Base-by-base conservation (phyloP, 441 rosid species). In the Iberis amara region DNA sequence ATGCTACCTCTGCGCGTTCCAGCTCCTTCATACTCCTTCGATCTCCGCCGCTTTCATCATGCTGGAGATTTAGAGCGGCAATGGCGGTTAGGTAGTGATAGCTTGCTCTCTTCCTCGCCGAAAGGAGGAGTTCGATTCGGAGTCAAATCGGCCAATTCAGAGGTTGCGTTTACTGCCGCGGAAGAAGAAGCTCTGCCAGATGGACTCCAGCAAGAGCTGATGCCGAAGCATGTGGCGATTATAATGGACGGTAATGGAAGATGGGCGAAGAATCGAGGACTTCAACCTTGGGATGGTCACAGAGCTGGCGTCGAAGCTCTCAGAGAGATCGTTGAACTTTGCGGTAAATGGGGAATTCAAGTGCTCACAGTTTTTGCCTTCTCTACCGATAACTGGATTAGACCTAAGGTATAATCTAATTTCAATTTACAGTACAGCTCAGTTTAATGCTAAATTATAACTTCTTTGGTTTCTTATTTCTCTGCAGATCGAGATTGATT, bases 221-320 rank as follows among this genome's bases (percentile, higher is more conserved):
- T 89, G 79, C 92, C 97, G 40, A 74, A 74, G 45, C 95, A 85
- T 44, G 92, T 89, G 27, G 95, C 97, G 44, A 64, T 85, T 21
- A 81, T 89, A 43, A 89, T 85, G 97, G 97, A 83, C 40, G 95
- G 97, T 5, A 89, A 85, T 48, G 86, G 69, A 6, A 59, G 92
- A 66, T 82, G 84, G 82, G 82, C 83, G 8, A 69, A 69, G 26
- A 76, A 65, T 43, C 55, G 60, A 15, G 85, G 79, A 33, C 64
- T 80, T 39, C 80, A 69, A 54, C 32, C 78, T 31, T 45, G 71
- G 43, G 72, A 72, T 0, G 89, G 89, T 18, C 81, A 82, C 41
- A 76, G 70, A 70, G 90, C 84, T 0, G 81, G 90, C 4, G 78
- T 80, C 7, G 59, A 59, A 61, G 80, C 86, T 40, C 38, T 83